Base-by-base conservation (phyloP, 2,329 filamentous ascomycete genomes). In the Diaporthe nobilis region DNA sequence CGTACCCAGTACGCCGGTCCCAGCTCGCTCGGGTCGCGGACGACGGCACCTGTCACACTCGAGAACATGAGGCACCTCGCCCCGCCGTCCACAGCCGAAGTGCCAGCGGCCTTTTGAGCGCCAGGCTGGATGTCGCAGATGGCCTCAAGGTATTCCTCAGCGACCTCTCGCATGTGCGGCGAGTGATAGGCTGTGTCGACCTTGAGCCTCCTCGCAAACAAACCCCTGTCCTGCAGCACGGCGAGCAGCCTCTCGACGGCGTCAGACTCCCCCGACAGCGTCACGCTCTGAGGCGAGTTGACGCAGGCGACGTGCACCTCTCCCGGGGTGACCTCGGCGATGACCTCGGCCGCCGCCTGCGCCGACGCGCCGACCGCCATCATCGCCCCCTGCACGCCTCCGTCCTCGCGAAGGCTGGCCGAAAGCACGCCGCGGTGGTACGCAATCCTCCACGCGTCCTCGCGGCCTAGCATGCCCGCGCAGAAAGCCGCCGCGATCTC, bases 131-230 rank as follows among this genome's bases (percentile, higher is more conserved):
- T 42, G 20, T 28, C 34, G 34, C 31, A 44, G 2, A 78, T 71
- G n/a, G 51, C 25, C 49, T 37, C 37, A 28, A 51, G 73, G 44
- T 83, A 83, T 47, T 75, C 75, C 49, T 74, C 76, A 0, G 79
- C 80, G 20, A 81, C 78, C 6, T 74, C 60, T 49, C 79, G 76
- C 82, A 84, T 83, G 60, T 84, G 81, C 28, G 81, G 82, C 6
- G 83, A 84, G 77, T 86, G 85, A 74, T 86, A 55, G 12, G 51
- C 51, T 7, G 79, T 80, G 37, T 83, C 80, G 8, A 85, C 82
- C 42, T 78, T 81, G 7, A 83, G 78, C 31, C 78, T 77, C 31
- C 83, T 77, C 39, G 80, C 79, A 76, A 85, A 85, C 6, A 83
- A 22, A 10, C 77, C 70, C 25, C 76, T 58, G 39, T 71, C 51